phyloP scores from a whole-genome alignment of 176 grass and related monocot genomes.

The Sorghum bicolor region Sorghum_bicolor_NCBIv3 NC_012877.2:3976001-3976500 shows the following conservation, averaged over 20 bases:
- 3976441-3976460: conserved; percentile 39
- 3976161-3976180: too few relatives aligned
- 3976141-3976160: too few relatives aligned
- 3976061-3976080: conserved; percentile 10
- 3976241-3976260: too few relatives aligned
- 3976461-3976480: conserved; percentile 25
- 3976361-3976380: too few relatives aligned
- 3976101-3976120: conserved; percentile 16
- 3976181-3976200: too few relatives aligned
- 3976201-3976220: too few relatives aligned
- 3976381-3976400: neutral
- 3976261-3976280: too few relatives aligned
- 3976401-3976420: conserved; percentile 56
- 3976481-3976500: conserved; percentile 81
- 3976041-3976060: conserved; percentile 34
- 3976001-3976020: conserved; percentile 24
- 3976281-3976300: too few relatives aligned
- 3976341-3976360: too few relatives aligned
- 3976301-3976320: too few relatives aligned
- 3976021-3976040: conserved; percentile 33
- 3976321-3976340: too few relatives aligned
- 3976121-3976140: conserved; percentile 54
- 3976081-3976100: conserved; percentile 15
- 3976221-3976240: too few relatives aligned
- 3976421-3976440: conserved; percentile 83